phyloP scores from a whole-genome alignment of 2,329 filamentous ascomycete species.

The Pestalotiopsis sp. region DNA sequence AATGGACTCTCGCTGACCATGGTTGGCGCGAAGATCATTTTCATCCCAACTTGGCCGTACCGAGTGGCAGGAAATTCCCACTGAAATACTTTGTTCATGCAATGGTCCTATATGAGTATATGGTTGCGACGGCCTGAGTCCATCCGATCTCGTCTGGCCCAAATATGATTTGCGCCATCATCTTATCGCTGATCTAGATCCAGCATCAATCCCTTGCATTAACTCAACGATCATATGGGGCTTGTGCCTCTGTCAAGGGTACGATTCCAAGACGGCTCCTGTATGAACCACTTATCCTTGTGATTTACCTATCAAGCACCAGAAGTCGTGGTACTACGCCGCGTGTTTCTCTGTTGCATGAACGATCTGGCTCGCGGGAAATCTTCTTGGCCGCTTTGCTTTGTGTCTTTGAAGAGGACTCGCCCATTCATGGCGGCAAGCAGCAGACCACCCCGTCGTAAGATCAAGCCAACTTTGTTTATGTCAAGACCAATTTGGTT shows the following conservation, averaged over 20 bases:
- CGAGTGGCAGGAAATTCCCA: background rate
- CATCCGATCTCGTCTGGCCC: conserved; percentile 1
- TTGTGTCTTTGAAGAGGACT: too few relatives aligned
- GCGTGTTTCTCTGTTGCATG: too few relatives aligned
- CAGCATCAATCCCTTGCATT: background rate
- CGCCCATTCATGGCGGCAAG: too few relatives aligned
- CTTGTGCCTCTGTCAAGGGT: background rate
- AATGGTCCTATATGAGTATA: background rate
- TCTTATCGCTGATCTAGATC: background rate
- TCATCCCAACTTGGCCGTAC: background rate
- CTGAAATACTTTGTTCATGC: background rate
- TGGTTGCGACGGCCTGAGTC: background rate
- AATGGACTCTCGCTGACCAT: background rate
- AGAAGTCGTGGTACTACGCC: too few relatives aligned
- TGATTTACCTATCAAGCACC: too few relatives aligned
- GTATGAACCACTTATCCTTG: too few relatives aligned
- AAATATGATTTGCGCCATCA: background rate
- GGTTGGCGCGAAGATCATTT: conserved; percentile 1
- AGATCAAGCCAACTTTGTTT: too few relatives aligned
- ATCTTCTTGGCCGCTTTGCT: too few relatives aligned
- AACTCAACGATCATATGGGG: background rate
- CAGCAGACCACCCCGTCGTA: too few relatives aligned
- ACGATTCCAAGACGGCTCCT: too few relatives aligned
- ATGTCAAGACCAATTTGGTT: too few relatives aligned
- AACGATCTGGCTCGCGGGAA: too few relatives aligned